Base-by-base conservation (phyloP, 352 stramenopile species). In the Aphanomyces astaci region DNA sequence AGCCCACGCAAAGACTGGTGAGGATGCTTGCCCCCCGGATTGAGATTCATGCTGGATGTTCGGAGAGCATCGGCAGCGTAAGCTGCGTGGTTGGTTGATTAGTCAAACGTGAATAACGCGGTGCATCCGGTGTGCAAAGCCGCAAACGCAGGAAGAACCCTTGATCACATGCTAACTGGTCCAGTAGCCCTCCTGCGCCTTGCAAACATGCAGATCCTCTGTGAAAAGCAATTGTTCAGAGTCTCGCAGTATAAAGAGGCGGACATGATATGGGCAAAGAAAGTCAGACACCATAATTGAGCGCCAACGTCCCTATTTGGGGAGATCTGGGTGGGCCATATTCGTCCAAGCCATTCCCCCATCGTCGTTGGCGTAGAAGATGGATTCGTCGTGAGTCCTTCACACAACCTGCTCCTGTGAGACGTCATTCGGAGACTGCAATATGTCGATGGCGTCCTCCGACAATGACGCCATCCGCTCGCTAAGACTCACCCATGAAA, bases 131-230 rank as follows among this genome's bases (percentile, higher is more conserved):
- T n/a, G n/a, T n/a, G n/a, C n/a, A n/a, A n/a, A 7, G 19, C 10
- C 5, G 30, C 28, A 24, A 63, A 45, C 22, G 54, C 54, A 10
- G 4, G 0, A 4, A 63, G 31, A 39, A 25, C 13, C 22, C 39
- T 39, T 1, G 19, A 63, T 63, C 19, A 45, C 30, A 22, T 60
- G 52, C 0, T 60, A 22, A 40, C 15, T 40, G 24, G 52, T 60
- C 52, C 52, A 60, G 24, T 33, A 60, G 24, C 52, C 54, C 19
- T 63, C 54, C 10, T n/a, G n/a, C n/a, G n/a, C n/a, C n/a, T n/a
- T n/a, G n/a, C n/a, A n/a, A 15, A 30, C 25, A 7, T 30, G 25
- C 17, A 63, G n/a, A 17, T 30, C 15, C 13, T 25, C 33, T 17
- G 19, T 48, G 10, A 24, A 22, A 31, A 22, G n/a, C 7, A 22